Conservation (phyloP, 2,329 filamentous ascomycete species). For the Passalora sequoiae region DNA sequence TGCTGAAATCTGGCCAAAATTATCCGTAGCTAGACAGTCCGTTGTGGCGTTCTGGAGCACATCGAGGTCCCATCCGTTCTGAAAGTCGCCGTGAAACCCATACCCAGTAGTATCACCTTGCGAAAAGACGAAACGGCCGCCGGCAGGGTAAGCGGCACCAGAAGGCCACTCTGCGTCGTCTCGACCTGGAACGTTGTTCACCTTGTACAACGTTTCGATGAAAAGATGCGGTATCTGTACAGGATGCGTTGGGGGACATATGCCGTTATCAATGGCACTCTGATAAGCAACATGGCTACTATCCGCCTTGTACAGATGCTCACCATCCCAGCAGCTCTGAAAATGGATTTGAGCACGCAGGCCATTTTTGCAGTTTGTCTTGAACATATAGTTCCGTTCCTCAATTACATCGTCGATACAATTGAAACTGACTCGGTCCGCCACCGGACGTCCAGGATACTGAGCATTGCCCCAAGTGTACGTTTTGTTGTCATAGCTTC, state of each 20-base stretch:
- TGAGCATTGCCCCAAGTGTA: slow-evolving; percentile 35
- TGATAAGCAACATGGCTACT: slow-evolving; percentile 41
- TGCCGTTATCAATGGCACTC: slow-evolving; percentile 37
- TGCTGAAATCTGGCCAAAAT: slow-evolving; percentile 33
- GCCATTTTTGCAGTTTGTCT: slow-evolving; percentile 33
- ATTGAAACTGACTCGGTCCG: slow-evolving; percentile 47
- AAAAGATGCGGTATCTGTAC: slow-evolving; percentile 39
- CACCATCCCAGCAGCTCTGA: slow-evolving; percentile 37
- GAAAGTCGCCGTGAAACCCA: slow-evolving; percentile 52
- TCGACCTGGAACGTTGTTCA: neutral
- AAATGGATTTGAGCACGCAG: slow-evolving; percentile 37
- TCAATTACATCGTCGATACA: slow-evolving; percentile 25
- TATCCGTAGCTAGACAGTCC: slow-evolving; percentile 33
- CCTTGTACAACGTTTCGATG: slow-evolving; percentile 37
- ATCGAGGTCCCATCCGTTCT: slow-evolving; percentile 45
- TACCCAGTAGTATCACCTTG: slow-evolving; percentile 49
- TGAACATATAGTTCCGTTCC: slow-evolving; percentile 31
- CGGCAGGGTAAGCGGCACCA: slow-evolving; percentile 19
- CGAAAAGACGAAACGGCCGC: slow-evolving; percentile 43
- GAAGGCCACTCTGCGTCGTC: neutral
- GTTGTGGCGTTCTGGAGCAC: slow-evolving; percentile 39
- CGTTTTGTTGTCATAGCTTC: slow-evolving; percentile 41
- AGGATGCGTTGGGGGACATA: slow-evolving; percentile 39
- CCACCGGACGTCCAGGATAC: slow-evolving; percentile 42
- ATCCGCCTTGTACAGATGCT: slow-evolving; percentile 36